These are phyloP conservation scores for Vachellia pachyceras DNA, from an alignment of 306 rosid genomes.

Conservation along the genomic window DNA sequence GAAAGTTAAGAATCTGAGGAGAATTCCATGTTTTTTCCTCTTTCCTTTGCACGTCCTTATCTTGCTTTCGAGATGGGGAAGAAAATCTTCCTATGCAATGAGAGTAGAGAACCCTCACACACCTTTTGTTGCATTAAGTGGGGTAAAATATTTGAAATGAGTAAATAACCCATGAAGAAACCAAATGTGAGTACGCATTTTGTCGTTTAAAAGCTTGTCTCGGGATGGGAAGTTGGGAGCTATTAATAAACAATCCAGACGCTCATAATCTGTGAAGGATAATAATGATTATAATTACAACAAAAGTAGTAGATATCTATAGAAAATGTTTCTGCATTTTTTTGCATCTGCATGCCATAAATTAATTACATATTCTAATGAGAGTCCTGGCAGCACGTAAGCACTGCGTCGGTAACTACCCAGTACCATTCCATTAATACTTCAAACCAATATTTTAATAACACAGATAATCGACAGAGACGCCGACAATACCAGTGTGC, in stretches of 20 bases:
- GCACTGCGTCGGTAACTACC: slow-evolving; percentile 36
- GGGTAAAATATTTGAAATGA: neutral
- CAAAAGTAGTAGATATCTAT: slow-evolving; percentile 1
- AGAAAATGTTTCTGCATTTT: neutral
- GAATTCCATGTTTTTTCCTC: no score
- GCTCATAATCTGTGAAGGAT: neutral
- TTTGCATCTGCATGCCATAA: neutral
- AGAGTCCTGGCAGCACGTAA: slow-evolving; percentile 31
- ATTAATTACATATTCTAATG: slow-evolving; percentile 23
- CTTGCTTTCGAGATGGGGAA: neutral
- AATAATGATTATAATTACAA: neutral
- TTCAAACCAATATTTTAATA: neutral
- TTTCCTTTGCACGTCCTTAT: neutral
- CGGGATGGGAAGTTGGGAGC: neutral
- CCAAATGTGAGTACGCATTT: slow-evolving; percentile 9
- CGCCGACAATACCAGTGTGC: slow-evolving; percentile 34
- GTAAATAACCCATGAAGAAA: neutral
- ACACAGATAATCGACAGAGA: slow-evolving; percentile 3
- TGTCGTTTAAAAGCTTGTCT: neutral
- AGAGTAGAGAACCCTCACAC: neutral
- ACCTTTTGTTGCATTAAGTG: neutral
- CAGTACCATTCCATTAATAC: neutral
- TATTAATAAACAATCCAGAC: slow-evolving; percentile 8
- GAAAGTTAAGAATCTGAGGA: neutral
- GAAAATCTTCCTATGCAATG: neutral